Percentiles rank a stretch among this genome's conserved stretches.
Evolutionary conservation across 495 filamentous ascomycete species (phyloP).

Genomic region (Penicillium subrubescens): DNA sequence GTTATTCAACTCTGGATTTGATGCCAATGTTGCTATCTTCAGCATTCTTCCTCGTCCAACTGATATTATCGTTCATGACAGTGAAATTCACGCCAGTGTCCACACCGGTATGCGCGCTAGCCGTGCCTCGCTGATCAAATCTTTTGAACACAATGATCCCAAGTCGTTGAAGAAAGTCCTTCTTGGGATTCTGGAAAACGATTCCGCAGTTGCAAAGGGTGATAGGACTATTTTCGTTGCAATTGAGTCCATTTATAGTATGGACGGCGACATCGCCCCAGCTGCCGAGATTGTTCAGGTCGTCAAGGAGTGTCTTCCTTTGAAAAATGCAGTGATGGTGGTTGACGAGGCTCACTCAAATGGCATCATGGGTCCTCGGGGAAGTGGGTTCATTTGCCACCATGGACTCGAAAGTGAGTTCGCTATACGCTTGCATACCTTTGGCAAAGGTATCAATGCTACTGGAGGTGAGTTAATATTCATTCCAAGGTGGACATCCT

Average conservation of each 20-base stretch:
- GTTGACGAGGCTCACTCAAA: constrained; percentile 73
- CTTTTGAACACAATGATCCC: constrained; percentile 67
- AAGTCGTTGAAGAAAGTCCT: constrained; percentile 68
- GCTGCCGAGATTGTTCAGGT: constrained; percentile 51
- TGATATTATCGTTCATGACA: constrained; percentile 58
- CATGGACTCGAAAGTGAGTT: constrained; percentile 59
- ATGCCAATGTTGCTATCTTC: constrained; percentile 67
- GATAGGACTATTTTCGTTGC: constrained; percentile 50
- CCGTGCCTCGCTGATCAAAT: background rate
- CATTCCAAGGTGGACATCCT: background rate
- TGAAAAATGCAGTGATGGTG: constrained; percentile 56
- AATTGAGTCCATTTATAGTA: constrained; percentile 69
- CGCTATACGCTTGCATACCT: constrained; percentile 63
- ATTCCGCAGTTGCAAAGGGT: constrained; percentile 37
- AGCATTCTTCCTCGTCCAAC: constrained; percentile 58
- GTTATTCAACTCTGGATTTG: constrained; percentile 68
- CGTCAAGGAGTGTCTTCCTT: constrained; percentile 51
- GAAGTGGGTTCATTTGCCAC: constrained; percentile 59
- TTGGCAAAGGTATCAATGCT: constrained; percentile 66
- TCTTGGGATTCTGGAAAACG: constrained; percentile 44
- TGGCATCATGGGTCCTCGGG: constrained; percentile 58
- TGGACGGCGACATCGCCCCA: constrained; percentile 69
- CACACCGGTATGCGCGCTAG: background rate
- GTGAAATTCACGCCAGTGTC: background rate
- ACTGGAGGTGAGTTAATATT: constrained; percentile 55